phyloP scores from a whole-genome alignment of 805 yeast species.

The Phaffomyces antillensis region DNA sequence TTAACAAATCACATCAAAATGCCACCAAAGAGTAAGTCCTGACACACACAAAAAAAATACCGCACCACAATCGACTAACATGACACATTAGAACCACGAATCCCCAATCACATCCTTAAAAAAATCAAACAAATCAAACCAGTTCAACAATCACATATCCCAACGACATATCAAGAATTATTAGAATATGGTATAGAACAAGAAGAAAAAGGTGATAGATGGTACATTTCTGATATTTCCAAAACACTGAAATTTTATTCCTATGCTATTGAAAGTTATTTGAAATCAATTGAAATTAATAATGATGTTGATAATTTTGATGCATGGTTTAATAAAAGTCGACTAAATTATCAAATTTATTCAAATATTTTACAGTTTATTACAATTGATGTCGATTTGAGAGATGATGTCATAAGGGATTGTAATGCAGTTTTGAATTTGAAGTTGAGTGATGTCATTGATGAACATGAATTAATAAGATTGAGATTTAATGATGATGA shows the following conservation, averaged over 20 bases:
- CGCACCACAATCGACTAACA: background rate
- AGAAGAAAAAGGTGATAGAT: conserved; percentile 73
- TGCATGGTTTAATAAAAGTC: conserved; percentile 49
- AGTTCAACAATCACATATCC: background rate
- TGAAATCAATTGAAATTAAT: conserved; percentile 22
- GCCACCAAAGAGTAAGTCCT: conserved; percentile 17
- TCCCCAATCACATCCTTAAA: conserved; percentile 9
- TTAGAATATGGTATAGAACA: conserved; percentile 51
- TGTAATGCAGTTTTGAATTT: too few species aligned
- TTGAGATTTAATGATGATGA: conserved; percentile 12
- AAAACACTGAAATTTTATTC: conserved; percentile 62
- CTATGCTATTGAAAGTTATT: conserved; percentile 42
- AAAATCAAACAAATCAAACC: background rate
- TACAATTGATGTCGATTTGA: conserved; percentile 19
- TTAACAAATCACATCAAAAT: conserved; percentile 1
- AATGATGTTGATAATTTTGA: conserved; percentile 26
- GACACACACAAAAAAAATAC: too few species aligned
- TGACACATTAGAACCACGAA: conserved; percentile 2
- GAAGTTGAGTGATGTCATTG: conserved; percentile 7
- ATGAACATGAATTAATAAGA: conserved; percentile 10
- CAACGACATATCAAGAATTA: conserved; percentile 40
- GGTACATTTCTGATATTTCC: conserved; percentile 59
- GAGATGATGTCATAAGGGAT: conserved; percentile 19
- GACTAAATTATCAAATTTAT: conserved; percentile 55
- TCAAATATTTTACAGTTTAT: conserved; percentile 40